Base-by-base conservation (phyloP, 345 rosid species). In the Hibiscus syriacus region DNA sequence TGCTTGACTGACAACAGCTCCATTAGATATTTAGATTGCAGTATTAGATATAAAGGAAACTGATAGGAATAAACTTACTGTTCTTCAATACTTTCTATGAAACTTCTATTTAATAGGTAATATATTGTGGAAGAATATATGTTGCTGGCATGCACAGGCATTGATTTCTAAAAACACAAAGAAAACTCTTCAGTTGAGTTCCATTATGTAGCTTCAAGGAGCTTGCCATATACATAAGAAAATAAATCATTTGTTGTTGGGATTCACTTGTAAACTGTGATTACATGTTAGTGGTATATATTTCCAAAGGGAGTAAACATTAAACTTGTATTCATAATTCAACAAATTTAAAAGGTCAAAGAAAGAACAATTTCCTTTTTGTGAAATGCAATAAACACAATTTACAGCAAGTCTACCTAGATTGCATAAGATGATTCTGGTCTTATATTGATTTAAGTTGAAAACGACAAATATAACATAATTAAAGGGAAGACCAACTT, bases 401-500 rank as follows among this genome's bases (percentile, higher is more conserved):
- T 11, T 13, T 32, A 32, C 20, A 53, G 14, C 70, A 67, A 34
- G 20, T 36, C 58, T 65, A 27, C 55, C 68, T 16, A 14, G 55
- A 46, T 45, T 10, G 32, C 14, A 5, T 4, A 7, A 63, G 29
- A 27, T 48, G 0, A 58, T 32, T 46, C 20, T 34, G 11, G 61
- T 25, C 66, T 38, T 36, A 64, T 45, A 54, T n/a, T 64, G 55
- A 27, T 64, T 9, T 16, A n/a, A 45, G 48, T 13, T 64, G 26
- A 62, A 13, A 70, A 59, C 0, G n/a, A 55, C 27, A 11, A 43
- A 67, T 17, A 67, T 22, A 29, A 52, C 55, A 25, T 56, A n/a
- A 0, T 27, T 3, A 57, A 26, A 70, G 48, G 48, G 62, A 52
- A 62, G 48, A 30, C 1, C 57, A 6, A 69, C 76, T 84, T 86